Base-by-base conservation (phyloP, 805 yeast species). In the Wickerhamiella spandovensis region DNA sequence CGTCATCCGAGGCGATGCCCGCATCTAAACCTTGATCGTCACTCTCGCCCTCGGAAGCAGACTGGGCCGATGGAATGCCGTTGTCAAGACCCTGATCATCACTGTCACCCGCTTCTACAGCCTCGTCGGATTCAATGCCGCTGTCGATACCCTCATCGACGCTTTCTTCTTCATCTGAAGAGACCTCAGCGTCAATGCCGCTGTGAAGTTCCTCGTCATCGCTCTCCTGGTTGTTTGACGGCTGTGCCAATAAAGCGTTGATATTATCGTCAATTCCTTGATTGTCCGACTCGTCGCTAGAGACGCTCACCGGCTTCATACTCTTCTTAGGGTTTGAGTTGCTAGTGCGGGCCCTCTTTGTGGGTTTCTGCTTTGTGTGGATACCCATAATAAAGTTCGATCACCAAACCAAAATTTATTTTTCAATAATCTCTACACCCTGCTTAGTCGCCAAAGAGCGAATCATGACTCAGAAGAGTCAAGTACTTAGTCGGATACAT, bases 11-110 rank as follows among this genome's bases (percentile, higher is more conserved):
- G 32, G 32, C 32, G 32, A 35, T 35, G 39, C 51, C 58, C 15
- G 53, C 55, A 30, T 54, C 57, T 20, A 56, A 56, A 21, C 53
- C 60, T n/a, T 49, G 49, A 18, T 49, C 54, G 17, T 54, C 58
- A 23, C 51, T 44, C 24, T 55, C 60, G 25, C 58, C 64, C 44
- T 55, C 52, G 21, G 39, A 35, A 17, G 39, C 20, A 17, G 20
- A 28, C 32, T 28, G 32, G 5, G 13, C 18, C 5, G 28, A 43
- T 4, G 46, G 47, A 2, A 43, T 55, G 18, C 43, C 28, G n/a
- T 25, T 44, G 5, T 35, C 20, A 9, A 35, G 39, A 13, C 20
- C 39, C 9, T 35, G 20, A n/a, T 35, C 39, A 5, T 17, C 55
- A 9, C 51, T 53, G 13, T 53, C 56, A 21, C 47, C 57, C 15